Evolutionary conservation across 345 rosid genomes (phyloP), one percentile per base, ranked within the genome.

Genomic region (rapeseed (Brassica napus)): DNA sequence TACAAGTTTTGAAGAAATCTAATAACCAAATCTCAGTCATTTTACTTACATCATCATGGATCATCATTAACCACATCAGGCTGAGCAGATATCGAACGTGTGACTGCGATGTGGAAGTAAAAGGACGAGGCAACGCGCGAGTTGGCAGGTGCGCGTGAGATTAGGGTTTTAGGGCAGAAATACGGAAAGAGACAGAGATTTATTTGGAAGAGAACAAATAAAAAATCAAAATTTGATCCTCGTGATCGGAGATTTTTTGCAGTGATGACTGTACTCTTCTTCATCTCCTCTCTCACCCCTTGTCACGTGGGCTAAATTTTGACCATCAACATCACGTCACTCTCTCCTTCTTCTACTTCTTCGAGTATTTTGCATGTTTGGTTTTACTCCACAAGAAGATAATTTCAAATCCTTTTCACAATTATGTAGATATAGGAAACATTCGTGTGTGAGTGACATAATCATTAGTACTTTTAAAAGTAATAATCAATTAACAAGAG

Each of bases 221-320:
- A 55, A 57, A 58, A 62, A 54, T 15, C 11, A 58, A 79, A 78
- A 18, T 14, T 31, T 26, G 75, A 74, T 70, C 82, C 83, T 80
- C 83, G 83, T 80, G 83, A 80, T 79, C 82, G 82, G 83, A 75
- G 83, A 69, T 80, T 52, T 75, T 68, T 79, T 73, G 82, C 82
- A 74, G 82, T 79, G 78, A 79, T 79, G 79, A 74, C 79, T 62
- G 71, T 74, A 69, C 79, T 74, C 74, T 35, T 68, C 78, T 68
- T 35, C 62, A 61, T 72, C 82, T 60, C 44, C 61, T 74, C 52
- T 65, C 69, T 71, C 82, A 72, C 77, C 72, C 79, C 73, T 65
- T 80, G 83, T 80, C 83, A 80, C 80, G 83, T 80, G 83, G 83
- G 80, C 80, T 80, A 65, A 55, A 63, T 80, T 70, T 80, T 80